These are phyloP conservation scores for Leucocoprinus sp. DNA, from an alignment of 768 basidiomycete genomes.

Conservation along the genomic window DNA sequence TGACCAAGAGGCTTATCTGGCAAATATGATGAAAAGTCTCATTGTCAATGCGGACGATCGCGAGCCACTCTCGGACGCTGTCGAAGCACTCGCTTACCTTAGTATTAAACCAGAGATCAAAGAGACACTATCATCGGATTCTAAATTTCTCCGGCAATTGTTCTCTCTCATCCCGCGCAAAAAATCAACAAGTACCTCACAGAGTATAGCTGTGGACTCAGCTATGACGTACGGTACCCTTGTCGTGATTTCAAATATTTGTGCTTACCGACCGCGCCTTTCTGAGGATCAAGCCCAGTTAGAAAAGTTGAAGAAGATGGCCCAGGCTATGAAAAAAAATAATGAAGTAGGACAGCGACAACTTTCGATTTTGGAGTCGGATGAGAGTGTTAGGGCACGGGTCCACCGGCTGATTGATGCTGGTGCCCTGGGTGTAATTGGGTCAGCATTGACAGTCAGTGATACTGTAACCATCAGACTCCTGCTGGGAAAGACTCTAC, in stretches of 20 bases:
- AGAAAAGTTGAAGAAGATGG: slow-evolving; percentile 71
- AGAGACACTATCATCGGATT: slow-evolving; percentile 47
- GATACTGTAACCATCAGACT: slow-evolving; percentile 61
- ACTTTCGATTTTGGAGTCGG: slow-evolving; percentile 46
- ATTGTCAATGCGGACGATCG: slow-evolving; percentile 33
- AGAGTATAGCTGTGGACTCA: slow-evolving; percentile 27
- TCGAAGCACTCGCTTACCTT: slow-evolving; percentile 85
- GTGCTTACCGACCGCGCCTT: slow-evolving; percentile 58
- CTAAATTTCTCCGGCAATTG: slow-evolving; percentile 45
- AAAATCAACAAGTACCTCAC: slow-evolving; percentile 22
- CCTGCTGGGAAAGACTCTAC: slow-evolving; percentile 49
- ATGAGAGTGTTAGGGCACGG: slow-evolving; percentile 55
- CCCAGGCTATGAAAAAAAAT: slow-evolving; percentile 33
- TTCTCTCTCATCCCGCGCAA: slow-evolving; percentile 49
- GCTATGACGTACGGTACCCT: slow-evolving; percentile 73
- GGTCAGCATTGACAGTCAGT: slow-evolving; percentile 41
- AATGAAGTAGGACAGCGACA: slow-evolving; percentile 23
- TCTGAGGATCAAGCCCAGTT: slow-evolving; percentile 80
- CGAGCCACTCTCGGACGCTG: slow-evolving; percentile 47
- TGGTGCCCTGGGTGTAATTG: slow-evolving; percentile 58
- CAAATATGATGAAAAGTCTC: slow-evolving; percentile 48
- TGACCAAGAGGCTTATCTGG: slow-evolving; percentile 34
- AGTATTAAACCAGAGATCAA: slow-evolving; percentile 57
- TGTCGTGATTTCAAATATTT: slow-evolving; percentile 68
- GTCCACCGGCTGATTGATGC: slow-evolving; percentile 48